A percentile compares a stretch with the other conserved stretches of the same genome.
Evolutionary conservation across 116 monocot species (phyloP).

Genomic region (Papilionanthe hybrid): DNA sequence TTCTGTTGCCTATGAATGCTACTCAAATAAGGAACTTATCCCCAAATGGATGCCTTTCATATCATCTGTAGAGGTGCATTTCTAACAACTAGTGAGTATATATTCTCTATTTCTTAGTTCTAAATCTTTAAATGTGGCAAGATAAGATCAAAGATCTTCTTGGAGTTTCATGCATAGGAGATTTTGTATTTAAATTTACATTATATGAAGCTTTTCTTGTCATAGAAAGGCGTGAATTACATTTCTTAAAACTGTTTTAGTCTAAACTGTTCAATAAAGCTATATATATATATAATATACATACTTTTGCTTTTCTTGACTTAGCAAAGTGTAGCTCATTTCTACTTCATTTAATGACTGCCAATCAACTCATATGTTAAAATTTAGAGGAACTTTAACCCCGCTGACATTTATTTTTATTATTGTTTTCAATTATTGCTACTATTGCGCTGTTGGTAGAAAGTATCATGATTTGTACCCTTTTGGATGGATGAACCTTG

Average conservation of each 20-base stretch:
- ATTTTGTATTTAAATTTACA: not conserved
- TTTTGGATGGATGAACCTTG: too few relatives aligned
- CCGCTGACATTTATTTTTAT: too few relatives aligned
- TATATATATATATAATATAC: not conserved
- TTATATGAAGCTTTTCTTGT: not conserved
- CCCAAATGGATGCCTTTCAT: conserved; percentile 98
- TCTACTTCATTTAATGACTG: too few relatives aligned
- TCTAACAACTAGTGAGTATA: conserved; percentile 6
- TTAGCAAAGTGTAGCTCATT: too few relatives aligned
- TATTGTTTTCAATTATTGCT: too few relatives aligned
- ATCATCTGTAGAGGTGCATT: conserved; percentile 81
- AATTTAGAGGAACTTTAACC: too few relatives aligned
- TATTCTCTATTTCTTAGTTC: conserved; percentile 4
- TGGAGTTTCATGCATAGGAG: not conserved
- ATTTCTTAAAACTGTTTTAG: not conserved
- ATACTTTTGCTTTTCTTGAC: too few relatives aligned
- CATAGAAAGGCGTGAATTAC: not conserved
- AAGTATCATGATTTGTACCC: too few relatives aligned
- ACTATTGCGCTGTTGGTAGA: too few relatives aligned
- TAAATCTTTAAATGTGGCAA: not conserved
- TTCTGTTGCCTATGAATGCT: conserved; percentile 86
- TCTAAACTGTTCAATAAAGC: not conserved
- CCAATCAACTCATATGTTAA: too few relatives aligned
- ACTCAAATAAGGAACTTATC: conserved; percentile 82
- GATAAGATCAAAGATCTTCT: not conserved